These are phyloP conservation scores for Blastomyces gilchristii DNA, from an alignment of 2,329 filamentous ascomycete species.

Conservation along the genomic window DNA sequence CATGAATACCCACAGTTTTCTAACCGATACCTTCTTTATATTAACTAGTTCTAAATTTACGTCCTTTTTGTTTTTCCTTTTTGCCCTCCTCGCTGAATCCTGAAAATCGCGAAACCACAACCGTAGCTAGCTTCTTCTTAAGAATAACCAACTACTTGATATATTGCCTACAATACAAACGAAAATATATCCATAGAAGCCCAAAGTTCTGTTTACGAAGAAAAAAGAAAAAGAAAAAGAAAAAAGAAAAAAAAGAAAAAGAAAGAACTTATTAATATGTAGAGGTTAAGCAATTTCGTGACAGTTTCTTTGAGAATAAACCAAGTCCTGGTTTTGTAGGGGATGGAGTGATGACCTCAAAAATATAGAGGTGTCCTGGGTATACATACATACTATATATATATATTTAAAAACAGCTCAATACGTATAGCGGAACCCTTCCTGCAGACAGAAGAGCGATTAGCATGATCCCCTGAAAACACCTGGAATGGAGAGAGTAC, in stretches of 20 bases:
- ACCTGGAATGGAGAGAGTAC: background rate
- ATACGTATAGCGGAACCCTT: conserved; percentile 28
- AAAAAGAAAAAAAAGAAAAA: too few species aligned
- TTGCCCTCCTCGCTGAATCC: background rate
- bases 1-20: background rate
- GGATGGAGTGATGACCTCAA: too few species aligned
- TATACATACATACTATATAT: too few species aligned
- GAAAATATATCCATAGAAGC: background rate
- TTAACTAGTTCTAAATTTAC: background rate
- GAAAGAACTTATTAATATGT: too few species aligned
- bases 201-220: too few species aligned
- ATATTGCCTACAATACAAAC: too few species aligned
- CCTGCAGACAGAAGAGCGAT: conserved; percentile 14
- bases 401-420: conserved; percentile 12
- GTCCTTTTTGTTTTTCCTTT: background rate
- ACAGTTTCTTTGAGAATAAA: too few species aligned
- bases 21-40: background rate
- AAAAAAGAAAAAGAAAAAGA: too few species aligned
- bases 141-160: too few species aligned
- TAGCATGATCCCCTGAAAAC: background rate
- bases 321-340: too few species aligned
- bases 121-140: background rate
- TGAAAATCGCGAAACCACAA: background rate
- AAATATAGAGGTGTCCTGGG: too few species aligned
- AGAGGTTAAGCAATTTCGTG: too few species aligned